Evolutionary conservation across 2,329 filamentous ascomycete genomes (phyloP), one percentile per base, ranked within the genome.

Genomic region (Colletotrichum limetticola): DNA sequence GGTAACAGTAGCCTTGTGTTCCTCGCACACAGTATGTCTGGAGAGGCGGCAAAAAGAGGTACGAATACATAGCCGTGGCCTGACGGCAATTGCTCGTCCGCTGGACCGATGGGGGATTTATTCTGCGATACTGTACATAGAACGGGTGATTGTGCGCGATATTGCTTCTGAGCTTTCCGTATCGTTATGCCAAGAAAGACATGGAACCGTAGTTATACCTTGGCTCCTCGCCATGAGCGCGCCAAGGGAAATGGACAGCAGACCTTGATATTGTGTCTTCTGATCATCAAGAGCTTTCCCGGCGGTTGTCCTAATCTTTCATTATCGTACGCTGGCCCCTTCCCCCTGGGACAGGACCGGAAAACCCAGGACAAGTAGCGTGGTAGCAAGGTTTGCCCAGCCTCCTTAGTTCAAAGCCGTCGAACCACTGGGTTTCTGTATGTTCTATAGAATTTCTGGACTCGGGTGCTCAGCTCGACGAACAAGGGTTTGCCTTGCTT

Each of bases 361-460:
- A 63, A 72, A 69, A 65, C n/a, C 67, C 55, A 61, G 37, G n/a
- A 19, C 37, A 19, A n/a, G 26, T 26, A 28, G 55, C 58, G 37
- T 37, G 35, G 46, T 28, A 60, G 70, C 66, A 64, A 61, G 70
- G 66, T 37, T 56, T 61, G 32, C 67, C 68, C 62, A 52, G 67
- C 32, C 49, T 71, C 66, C 53, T 49, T 59, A 24, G 59, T 30
- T 53, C 46, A 35, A 52, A 57, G 58, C 61, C 30, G 24, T 74
- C 68, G 42, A 74, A 53, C 35, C 62, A 57, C 24, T 42, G 61
- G 58, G 55, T 28, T 42, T 62, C 32, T 61, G 37, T 26, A 71
- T 62, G 35, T 71, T 63, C 61, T 71, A 37, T 30, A 73, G 53
- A 52, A 62, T 32, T 71, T 73, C 67, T 66, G 60, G 56, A 71